These are phyloP conservation scores for Noccaea bulbosa DNA, from an alignment of 345 rosid species.

Conservation along the genomic window DNA sequence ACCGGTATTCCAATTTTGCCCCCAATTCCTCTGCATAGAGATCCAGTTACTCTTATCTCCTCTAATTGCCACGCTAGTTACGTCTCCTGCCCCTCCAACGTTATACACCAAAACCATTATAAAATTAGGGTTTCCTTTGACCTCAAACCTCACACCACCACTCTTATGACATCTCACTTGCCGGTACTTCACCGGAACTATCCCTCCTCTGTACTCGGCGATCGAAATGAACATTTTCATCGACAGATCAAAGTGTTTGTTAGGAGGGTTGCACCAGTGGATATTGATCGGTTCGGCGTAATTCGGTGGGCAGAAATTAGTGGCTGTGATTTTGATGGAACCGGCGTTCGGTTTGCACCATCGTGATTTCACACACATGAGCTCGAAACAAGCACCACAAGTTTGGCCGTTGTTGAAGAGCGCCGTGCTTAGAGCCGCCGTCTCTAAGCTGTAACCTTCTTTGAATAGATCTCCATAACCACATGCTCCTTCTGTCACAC, in stretches of 20 bases:
- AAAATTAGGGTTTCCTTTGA: slow-evolving; percentile 41
- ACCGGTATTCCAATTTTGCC: slow-evolving; percentile 56
- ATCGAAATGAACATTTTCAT: slow-evolving; percentile 36
- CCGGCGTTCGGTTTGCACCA: slow-evolving; percentile 58
- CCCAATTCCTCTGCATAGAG: slow-evolving; percentile 61
- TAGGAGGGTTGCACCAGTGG: slow-evolving; percentile 46
- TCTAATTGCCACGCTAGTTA: slow-evolving; percentile 41
- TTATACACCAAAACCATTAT: slow-evolving; percentile 44
- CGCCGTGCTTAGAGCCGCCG: slow-evolving; percentile 72
- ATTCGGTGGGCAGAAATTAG: slow-evolving; percentile 45
- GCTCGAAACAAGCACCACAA: slow-evolving; percentile 78
- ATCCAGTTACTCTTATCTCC: slow-evolving; percentile 50
- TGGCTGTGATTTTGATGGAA: slow-evolving; percentile 51
- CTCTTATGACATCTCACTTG: slow-evolving; percentile 32
- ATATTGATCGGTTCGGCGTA: slow-evolving; percentile 6
- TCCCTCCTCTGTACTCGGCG: slow-evolving; percentile 39
- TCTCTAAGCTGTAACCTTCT: slow-evolving; percentile 64
- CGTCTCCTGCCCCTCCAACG: slow-evolving; percentile 67
- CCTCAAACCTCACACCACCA: slow-evolving; percentile 43
- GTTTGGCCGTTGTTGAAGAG: slow-evolving; percentile 60
- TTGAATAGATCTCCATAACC: slow-evolving; percentile 66
- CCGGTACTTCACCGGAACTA: slow-evolving; percentile 41
- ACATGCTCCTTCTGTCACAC: slow-evolving; percentile 67
- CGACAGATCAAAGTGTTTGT: slow-evolving; percentile 40
- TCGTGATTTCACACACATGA: slow-evolving; percentile 52